Conservation (phyloP, 495 filamentous ascomycete species). For the Bacidia gigantensis region DNA sequence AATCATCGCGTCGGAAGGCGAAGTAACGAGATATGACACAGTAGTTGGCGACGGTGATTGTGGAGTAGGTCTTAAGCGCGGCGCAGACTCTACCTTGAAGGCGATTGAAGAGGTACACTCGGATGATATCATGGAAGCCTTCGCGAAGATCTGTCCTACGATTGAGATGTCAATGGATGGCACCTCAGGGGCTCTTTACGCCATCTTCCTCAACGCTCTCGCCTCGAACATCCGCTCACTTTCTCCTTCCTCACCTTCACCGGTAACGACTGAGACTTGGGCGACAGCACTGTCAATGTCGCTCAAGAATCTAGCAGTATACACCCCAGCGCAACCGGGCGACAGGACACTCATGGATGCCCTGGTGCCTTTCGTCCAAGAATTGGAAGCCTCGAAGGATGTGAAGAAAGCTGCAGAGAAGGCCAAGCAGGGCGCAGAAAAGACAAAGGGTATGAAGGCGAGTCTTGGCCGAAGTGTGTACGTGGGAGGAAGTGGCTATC, state of each 20-base stretch:
- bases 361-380: conserved; percentile 71
- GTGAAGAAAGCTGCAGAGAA: conserved; percentile 59
- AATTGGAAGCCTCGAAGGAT: conserved; percentile 46
- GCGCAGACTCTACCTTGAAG: conserved; percentile 70
- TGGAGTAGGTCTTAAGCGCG: conserved; percentile 76
- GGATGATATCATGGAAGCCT: conserved; percentile 56
- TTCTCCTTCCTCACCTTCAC: conserved; percentile 28
- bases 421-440: conserved; percentile 60
- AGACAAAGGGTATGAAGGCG: conserved; percentile 82
- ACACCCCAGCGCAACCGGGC: conserved; percentile 80
- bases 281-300: conserved; percentile 58
- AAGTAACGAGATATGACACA: conserved; percentile 80
- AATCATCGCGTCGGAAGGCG: conserved; percentile 64
- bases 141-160: conserved; percentile 62
- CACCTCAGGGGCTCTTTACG: conserved; percentile 87
- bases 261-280: conserved; percentile 50
- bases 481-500: conserved; percentile 68
- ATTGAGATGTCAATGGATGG: conserved; percentile 93
- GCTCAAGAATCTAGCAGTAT: conserved; percentile 54
- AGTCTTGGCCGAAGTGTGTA: conserved; percentile 83
- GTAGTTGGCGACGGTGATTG: conserved; percentile 95
- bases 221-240: conserved; percentile 57
- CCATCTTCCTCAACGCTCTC: conserved; percentile 90
- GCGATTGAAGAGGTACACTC: conserved; percentile 45
- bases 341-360: conserved; percentile 90